Evolutionary conservation across 148 eudicot genomes (phyloP), one percentile per base, ranked within the genome.

Genomic region (Rhododendron griersonianum): DNA sequence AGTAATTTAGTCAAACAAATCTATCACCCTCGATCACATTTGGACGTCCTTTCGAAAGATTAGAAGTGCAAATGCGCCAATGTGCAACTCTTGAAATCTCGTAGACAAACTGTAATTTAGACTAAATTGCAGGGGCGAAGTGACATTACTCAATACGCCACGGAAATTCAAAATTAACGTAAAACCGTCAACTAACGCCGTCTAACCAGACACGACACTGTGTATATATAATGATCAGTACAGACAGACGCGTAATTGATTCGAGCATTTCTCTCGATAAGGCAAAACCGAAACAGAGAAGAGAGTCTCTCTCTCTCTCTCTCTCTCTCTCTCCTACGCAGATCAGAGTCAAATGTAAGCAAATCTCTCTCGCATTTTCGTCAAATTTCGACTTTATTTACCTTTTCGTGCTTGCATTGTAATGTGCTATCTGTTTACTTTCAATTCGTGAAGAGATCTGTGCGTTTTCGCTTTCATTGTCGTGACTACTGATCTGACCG

Each of bases 151-250:
- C 76, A 71, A 30, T 15, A 14, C 76, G 76, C 76, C 41, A 18
- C 6, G 1, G 2, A 4, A 73, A 67, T 84, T 87, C 83, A 85
- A 88, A 87, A 69, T 84, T 37, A 78, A 71, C 35, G 3, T 45
- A 80, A 63, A 73, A 71, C 84, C 81, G 87, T 84, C 76, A 80
- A 81, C 76, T 84, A 84, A 84, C 89, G 87, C 76, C 89, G 89
- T 84, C 74, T 84, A 44, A 41, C 13, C 23, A 82, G 21, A 83
- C 61, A 14, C 23, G 3, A 57, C 53, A 65, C 55, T n/a, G 28
- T 63, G 33, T 44, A 3, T 69, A 84, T 84, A 71, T 76, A 53
- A 47, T 53, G 39, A 14, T 13, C 23, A 16, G 33, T 78, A 55
- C 35, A 33, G 51, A 75, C 81, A 75, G 73, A 39, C 73, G 37